Evolutionary conservation across 345 rosid species (phyloP), one percentile per base, ranked within the genome.

Genomic region (Lepidium aucheri): DNA sequence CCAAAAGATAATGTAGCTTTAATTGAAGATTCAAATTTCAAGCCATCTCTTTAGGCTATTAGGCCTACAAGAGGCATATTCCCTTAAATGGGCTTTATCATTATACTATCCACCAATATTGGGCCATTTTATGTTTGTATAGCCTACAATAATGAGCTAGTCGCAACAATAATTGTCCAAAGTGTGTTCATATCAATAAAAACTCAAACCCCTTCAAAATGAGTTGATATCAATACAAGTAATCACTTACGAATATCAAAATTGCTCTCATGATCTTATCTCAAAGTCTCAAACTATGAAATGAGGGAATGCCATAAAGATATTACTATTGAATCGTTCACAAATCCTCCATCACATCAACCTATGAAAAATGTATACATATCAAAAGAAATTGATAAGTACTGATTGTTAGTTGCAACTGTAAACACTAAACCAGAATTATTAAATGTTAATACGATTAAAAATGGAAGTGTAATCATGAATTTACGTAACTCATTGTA

Each of bases 361-460:
- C 15, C 54, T 52, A 46, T 41, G 57, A 41, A 13, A 14, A 10
- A 4, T 12, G 18, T 30, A 20, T 1, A 12, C 30, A 28, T 24
- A 3, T 24, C 13, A 4, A 6, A 58, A 47, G 0, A 69, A 50
- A 49, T 50, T 18, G 13, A 20, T 32, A 33, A 52, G 22, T 28
- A 41, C 45, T 41, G 49, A 24, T 13, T 13, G 68, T 62, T 53
- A 43, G 74, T 70, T 61, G 68, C 61, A 61, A 70, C 74, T 35
- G 62, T 70, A 52, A 24, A 33, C 46, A 32, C 20, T 64, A 72
- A 64, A 72, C 53, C 20, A 41, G 5, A 55, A 55, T 71, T 63
- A 9, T 39, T 33, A 47, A 39, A n/a, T 39, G 6, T 20, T 44
- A 39, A 1, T n/a, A 38, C 9, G 20, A 54, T 17, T 60, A 18